Evolutionary conservation across 2,329 filamentous ascomycete genomes (phyloP), one percentile per base, ranked within the genome.

Genomic region (Neonectria magnoliae): DNA sequence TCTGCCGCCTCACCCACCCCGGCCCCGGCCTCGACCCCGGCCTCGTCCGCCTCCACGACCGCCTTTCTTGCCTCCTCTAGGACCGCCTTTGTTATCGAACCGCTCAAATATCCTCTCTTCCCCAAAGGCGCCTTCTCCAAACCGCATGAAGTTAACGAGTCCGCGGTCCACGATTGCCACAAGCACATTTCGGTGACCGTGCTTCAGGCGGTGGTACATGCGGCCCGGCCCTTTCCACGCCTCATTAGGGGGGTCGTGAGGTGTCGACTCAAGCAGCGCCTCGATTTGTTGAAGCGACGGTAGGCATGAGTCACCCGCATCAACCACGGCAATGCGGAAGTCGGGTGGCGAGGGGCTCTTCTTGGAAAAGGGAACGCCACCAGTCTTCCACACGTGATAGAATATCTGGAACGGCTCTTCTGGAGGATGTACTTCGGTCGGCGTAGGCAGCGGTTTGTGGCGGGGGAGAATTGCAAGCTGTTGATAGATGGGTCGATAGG

Each of bases 111-210:
- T 74, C 77, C 81, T 88, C 78, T 97, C 93, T 67, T 88, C 86
- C 0, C 85, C 90, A 79, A 98, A 98, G 1, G 90, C 90, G 11
- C 89, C 90, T 81, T 98, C 94, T 1, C 87, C 89, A 63, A 98
- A 85, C 25, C 92, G 84, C 73, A 98, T 83, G 76, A 95, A 98
- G 77, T 95, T 98, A 50, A 94, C 91, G 22, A 98, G 85, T 0
- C 96, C 96, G 67, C 93, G 88, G 76, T 98, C 96, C 36, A 98
- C 94, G 2, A 98, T 87, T 0, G 94, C 96, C 25, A 99, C 77
- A 36, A 98, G 83, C 33, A 96, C 92, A 78, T 93, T 96, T 68
- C 93, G 87, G 77, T 91, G 90, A 2, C 94, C 96, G 73, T 97
- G 90, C 79, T 94, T 95, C 68, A 98, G 81, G 64, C 92, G 89